Evolutionary conservation across 257 asterid genomes (phyloP).

Genomic region (Hygrophila difformis): DNA sequence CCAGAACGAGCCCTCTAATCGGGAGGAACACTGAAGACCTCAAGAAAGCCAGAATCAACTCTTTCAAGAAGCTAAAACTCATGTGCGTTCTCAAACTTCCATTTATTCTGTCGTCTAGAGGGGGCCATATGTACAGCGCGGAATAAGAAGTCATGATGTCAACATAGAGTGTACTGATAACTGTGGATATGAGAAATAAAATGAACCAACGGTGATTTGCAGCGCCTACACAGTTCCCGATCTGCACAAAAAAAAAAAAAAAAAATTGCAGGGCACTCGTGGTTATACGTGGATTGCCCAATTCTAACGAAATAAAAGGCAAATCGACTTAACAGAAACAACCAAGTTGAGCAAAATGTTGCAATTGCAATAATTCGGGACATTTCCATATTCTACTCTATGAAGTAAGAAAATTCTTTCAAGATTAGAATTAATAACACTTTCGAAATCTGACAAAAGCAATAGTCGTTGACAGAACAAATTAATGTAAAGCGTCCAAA

Average conservation of each 20-base stretch:
- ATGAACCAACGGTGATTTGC: slow-evolving; percentile 71
- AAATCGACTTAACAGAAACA: background rate
- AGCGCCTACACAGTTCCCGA: slow-evolving; percentile 91
- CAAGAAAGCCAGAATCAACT: slow-evolving; percentile 35
- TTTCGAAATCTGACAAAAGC: too few species aligned
- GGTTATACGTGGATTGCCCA: too few species aligned
- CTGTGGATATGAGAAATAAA: slow-evolving; percentile 75
- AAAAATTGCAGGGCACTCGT: too few species aligned
- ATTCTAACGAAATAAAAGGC: too few species aligned
- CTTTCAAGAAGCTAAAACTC: slow-evolving; percentile 33
- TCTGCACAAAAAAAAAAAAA: too few species aligned
- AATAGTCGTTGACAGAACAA: too few species aligned
- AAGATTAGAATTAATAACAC: too few species aligned
- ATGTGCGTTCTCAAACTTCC: slow-evolving; percentile 22
- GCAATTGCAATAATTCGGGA: slow-evolving; percentile 7
- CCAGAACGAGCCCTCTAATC: slow-evolving; percentile 67
- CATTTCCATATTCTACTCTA: background rate
- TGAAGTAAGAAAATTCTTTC: background rate
- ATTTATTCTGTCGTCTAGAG: slow-evolving; percentile 22
- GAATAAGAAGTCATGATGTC: slow-evolving; percentile 51
- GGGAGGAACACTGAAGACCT: slow-evolving; percentile 56
- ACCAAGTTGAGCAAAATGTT: background rate
- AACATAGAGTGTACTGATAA: slow-evolving; percentile 45
- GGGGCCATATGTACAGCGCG: slow-evolving; percentile 47
- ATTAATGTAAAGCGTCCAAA: background rate